Base-by-base conservation (phyloP, 768 basidiomycete genomes). In the Pisolithus microcarpus region DNA sequence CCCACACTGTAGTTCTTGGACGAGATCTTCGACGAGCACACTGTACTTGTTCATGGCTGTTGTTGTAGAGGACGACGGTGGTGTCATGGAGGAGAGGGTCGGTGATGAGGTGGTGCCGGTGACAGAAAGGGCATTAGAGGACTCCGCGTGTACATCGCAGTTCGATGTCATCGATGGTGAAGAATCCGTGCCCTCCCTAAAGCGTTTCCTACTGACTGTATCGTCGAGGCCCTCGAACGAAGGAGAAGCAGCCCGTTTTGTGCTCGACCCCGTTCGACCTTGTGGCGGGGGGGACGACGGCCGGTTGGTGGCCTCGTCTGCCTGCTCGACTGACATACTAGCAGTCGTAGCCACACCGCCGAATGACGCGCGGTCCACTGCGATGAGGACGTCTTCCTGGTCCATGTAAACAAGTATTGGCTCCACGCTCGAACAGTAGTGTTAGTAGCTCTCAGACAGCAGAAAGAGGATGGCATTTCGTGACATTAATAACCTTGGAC, bases 1-100 rank as follows among this genome's bases (percentile, higher is more conserved):
- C 19, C 87, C 90, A 58, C 90, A 92, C 56, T 88, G 84, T 38
- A 91, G 75, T 63, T 91, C 88, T 61, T 85, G 75, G 24, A 75
- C 79, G 49, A 90, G 68, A 57, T 84, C 79, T 38, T 84, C 80
- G 21, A 75, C 75, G 50, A 88, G 72, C 13, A 55, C 39, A 18
- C 54, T 54, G 19, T 61, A 56, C 54, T 44, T 44, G 21, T 5
- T 30, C 16, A n/a, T 30, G n/a, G 43, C 43, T 16, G 43, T 16
- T 30, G 24, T 13, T 11, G 11, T 34, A 15, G 34, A 24, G 11
- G 7, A 26, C 16, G 43, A 44, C 5, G 43, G 28, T 18, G 26
- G 7, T 5, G 15, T 44, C 21, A 26, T 8, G 7, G 13, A 44
- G 26, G 26, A 44, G 9, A 26, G 7, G 6, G 16, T 26, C 5